Evolutionary conservation across 2,329 filamentous ascomycete species (phyloP), one percentile per base, ranked within the genome.

Genomic region (Didymella pomorum): DNA sequence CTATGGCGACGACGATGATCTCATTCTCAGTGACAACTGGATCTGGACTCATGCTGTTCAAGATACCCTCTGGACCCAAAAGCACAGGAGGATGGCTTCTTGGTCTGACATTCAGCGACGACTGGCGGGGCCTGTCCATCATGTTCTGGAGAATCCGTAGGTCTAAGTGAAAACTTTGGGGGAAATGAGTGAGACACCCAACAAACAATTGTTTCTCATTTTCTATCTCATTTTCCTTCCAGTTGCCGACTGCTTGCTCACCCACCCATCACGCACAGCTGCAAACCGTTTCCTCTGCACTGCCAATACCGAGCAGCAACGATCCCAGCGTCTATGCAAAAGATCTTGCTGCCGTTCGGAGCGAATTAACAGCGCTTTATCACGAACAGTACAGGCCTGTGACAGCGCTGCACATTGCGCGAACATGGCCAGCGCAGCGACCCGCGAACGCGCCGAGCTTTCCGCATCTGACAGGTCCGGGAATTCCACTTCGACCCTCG

Each of bases 1-100:
- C 46, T 72, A 73, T 41, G 68, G 70, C 6, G 71, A 73, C 41
- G 69, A 71, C 0, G 64, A 70, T 25, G 63, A 69, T 8, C 28
- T 69, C 9, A 42, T 66, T 0, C 46, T 73, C 10, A 70, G 69
- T 37, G 66, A 71, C 23, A 44, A 47, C 14, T 73, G 65, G 66
- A 67, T 73, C 1, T 72, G 71, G 71, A 52, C 43, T 5, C 58
- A 67, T 43, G 71, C 61, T 5, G 62, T 71, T 9, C 21, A 53
- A 10, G 71, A 68, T 1, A 65, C 65, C 10, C 52, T 73, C 10
- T 73, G 67, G 49, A 20, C 51, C n/a, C 20, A 26, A 53, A 57
- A 62, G 4, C 65, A 65, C 52, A 66, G 68, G 29, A 61, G 63
- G 21, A 73, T 72, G 71, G 42, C 46, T 11, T 59, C 60, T 18